These are phyloP conservation scores for Backusella westeae DNA, from an alignment of 192 early-diverging fungal genomes.

Conservation along the genomic window DNA sequence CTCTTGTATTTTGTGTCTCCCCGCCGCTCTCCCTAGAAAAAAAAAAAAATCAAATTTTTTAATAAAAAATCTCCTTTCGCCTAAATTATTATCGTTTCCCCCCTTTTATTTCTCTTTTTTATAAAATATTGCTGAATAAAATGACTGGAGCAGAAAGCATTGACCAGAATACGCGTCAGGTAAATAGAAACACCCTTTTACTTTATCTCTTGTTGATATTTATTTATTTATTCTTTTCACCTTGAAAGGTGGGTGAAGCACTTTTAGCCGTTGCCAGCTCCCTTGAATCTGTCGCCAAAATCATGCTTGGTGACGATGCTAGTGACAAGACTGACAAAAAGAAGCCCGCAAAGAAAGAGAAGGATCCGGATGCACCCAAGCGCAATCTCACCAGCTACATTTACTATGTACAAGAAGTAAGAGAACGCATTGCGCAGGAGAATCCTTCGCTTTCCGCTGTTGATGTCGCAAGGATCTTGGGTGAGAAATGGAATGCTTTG, in stretches of 20 bases:
- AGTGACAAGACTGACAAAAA: neutral
- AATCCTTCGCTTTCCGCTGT: neutral
- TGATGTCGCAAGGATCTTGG: neutral
- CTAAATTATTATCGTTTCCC: neutral
- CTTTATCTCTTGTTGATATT: neutral
- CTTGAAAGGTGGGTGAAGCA: neutral
- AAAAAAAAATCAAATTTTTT: neutral
- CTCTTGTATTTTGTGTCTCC: neutral
- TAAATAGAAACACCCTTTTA: neutral
- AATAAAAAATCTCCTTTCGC: neutral
- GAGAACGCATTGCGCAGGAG: neutral
- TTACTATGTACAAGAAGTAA: neutral
- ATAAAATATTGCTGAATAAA: neutral
- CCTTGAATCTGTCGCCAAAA: neutral
- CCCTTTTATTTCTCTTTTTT: neutral
- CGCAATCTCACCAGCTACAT: neutral
- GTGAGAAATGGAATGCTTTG: constrained; percentile 4
- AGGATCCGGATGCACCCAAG: constrained; percentile 5
- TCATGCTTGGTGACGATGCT: neutral
- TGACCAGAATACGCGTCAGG: neutral
- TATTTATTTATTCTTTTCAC: neutral
- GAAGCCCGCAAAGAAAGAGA: neutral
- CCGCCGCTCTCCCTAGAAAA: neutral
- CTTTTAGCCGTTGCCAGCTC: neutral
- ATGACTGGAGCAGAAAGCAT: neutral